Evolutionary conservation across 1,284 basidiomycete genomes (phyloP), one percentile per base, ranked within the genome.

Genomic region (Ceratobasidium papillatum): DNA sequence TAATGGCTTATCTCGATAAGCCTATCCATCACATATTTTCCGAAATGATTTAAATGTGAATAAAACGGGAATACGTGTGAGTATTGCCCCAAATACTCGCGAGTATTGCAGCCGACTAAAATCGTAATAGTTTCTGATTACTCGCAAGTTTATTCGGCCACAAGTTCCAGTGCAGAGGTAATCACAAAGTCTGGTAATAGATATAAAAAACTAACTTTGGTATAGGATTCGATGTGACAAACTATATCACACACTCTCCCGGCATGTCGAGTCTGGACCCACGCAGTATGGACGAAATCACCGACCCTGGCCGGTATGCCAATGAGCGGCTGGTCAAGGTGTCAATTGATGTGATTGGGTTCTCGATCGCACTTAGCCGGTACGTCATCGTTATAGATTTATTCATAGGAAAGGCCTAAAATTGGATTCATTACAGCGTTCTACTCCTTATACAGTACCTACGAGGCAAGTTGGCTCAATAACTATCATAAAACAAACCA

Each of bases 201-300:
- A n/a, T n/a, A n/a, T n/a, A n/a, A n/a, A n/a, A n/a, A n/a, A n/a
- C n/a, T n/a, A n/a, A n/a, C n/a, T n/a, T n/a, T n/a, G n/a, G n/a
- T n/a, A 3, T 27, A 69, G 65, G 65, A 0, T 69, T 41, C 36
- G 65, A 69, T 36, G 38, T 69, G 1, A 69, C 65, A 56, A 56
- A 51, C 36, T 69, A 69, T 41, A 69, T 69, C 22, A 32, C 36
- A 2, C 65, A 58, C 17, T 69, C 65, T 43, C 65, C 65, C 1
- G 65, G 65, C 2, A 56, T 58, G 7, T 30, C 32, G 19, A n/a
- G 43, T 2, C 66, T 69, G 2, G 52, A 58, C 3, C 66, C 66
- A 5, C n/a, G 30, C 17, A 22, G 27, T 27, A 49, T 43, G 25
- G 62, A 64, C 19, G 38, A 58, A 30, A 69, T 69, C 1, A 43